Percentiles rank a stretch among this genome's conserved stretches.
These are phyloP conservation scores for Neolentinus lepideus DNA, from an alignment of 1,284 basidiomycete species.

Conservation along the genomic window DNA sequence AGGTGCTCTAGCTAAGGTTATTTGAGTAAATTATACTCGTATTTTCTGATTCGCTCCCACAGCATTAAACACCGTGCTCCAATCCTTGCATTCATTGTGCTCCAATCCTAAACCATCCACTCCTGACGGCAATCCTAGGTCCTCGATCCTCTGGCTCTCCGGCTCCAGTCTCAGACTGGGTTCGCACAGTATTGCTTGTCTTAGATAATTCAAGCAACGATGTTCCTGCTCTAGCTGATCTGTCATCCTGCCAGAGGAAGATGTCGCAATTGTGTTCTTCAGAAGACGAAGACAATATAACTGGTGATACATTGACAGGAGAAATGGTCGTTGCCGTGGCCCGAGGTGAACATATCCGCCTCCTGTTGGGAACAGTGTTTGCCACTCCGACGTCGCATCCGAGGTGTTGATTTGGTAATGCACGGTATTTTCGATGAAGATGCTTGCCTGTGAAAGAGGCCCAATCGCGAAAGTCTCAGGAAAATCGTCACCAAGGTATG, in stretches of 20 bases:
- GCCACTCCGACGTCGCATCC: conserved; percentile 1
- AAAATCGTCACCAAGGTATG: not conserved
- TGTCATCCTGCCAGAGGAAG: not conserved
- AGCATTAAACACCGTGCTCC: not conserved
- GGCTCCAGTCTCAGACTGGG: not conserved
- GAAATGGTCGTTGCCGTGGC: conserved; percentile 4
- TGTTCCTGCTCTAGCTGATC: conserved; percentile 1
- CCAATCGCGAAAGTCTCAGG: not conserved
- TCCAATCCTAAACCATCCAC: not conserved
- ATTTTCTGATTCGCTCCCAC: not conserved
- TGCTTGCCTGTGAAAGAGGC: not conserved
- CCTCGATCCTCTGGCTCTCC: not conserved
- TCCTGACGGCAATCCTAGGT: not conserved
- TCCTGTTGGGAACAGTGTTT: conserved; percentile 5
- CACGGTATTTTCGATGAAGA: conserved; percentile 8
- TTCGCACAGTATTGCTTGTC: not conserved
- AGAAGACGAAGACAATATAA: conserved; percentile 20
- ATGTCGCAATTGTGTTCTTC: not conserved
- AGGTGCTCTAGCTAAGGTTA: too few relatives aligned
- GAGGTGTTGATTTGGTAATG: not conserved
- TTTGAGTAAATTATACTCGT: not conserved
- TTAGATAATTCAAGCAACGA: not conserved
- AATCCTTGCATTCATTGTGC: not conserved
- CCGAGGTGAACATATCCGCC: conserved; percentile 7
- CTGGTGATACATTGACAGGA: conserved; percentile 7